A percentile compares a stretch with the other conserved stretches of the same genome.
Evolutionary conservation across 1,139 yeast species (phyloP).

Genomic region (Debaryomyces sp.): DNA sequence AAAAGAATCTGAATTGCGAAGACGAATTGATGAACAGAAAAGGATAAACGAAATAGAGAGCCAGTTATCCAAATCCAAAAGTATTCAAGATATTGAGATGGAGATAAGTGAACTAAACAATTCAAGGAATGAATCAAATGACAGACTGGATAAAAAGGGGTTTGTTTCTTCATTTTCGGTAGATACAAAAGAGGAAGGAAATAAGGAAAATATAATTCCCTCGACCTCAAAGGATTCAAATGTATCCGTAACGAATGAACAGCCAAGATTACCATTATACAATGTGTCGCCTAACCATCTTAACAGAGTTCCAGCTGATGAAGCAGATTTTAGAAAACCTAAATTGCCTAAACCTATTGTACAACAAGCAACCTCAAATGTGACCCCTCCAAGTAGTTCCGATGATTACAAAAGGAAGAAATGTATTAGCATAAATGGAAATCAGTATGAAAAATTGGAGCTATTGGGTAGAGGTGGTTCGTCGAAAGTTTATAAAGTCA

Average conservation of each 20-base stretch:
- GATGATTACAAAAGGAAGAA: constrained; percentile 29
- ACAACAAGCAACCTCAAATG: constrained; percentile 7
- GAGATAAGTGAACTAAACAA: constrained; percentile 4
- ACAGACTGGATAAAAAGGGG: neutral
- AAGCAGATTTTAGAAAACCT: constrained; percentile 29
- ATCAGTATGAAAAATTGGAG: constrained; percentile 73
- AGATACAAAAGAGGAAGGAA: neutral
- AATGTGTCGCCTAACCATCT: constrained; percentile 20
- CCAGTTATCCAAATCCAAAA: constrained; percentile 7
- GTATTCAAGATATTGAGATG: constrained; percentile 2
- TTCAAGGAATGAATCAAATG: neutral
- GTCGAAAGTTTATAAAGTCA: constrained; percentile 86
- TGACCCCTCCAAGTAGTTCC: constrained; percentile 8
- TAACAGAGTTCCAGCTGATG: constrained; percentile 12
- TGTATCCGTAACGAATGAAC: neutral
- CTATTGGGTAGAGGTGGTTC: constrained; percentile 91
- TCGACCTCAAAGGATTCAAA: neutral
- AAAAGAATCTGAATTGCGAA: constrained; percentile 29
- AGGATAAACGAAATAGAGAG: constrained; percentile 19
- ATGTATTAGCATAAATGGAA: constrained; percentile 51
- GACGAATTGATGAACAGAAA: constrained; percentile 31
- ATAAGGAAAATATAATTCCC: constrained; percentile 10
- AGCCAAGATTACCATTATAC: constrained; percentile 16
- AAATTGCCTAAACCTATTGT: constrained; percentile 18
- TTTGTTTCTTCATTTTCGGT: neutral